These are phyloP conservation scores for Fusarium pininemorale DNA, from an alignment of 2,329 filamentous ascomycete genomes.

Conservation along the genomic window DNA sequence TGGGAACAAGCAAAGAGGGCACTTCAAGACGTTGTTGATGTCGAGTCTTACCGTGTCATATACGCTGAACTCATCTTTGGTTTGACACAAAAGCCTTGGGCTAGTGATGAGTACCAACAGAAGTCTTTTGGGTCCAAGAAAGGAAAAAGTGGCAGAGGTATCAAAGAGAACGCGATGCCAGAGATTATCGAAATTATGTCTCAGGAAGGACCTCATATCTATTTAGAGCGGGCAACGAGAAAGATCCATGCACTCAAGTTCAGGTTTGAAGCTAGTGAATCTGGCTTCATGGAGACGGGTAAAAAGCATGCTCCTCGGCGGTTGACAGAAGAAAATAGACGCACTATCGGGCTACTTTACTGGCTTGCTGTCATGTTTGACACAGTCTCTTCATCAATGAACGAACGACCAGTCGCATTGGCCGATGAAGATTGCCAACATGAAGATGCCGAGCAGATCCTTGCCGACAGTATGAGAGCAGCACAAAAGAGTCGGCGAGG, in stretches of 20 bases:
- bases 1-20: background rate
- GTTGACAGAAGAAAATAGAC: background rate
- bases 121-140: background rate
- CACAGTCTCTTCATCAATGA: background rate
- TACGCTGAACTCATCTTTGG: background rate
- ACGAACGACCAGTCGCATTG: rapidly evolving
- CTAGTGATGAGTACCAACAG: background rate
- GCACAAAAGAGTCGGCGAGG: background rate
- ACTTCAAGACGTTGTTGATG: background rate
- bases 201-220: background rate
- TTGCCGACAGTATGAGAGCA: background rate
- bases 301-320: background rate
- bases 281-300: background rate
- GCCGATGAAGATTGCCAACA: background rate
- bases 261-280: background rate
- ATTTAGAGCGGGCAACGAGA: background rate
- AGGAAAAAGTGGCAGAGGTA: background rate
- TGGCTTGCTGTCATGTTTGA: background rate
- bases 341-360: rapidly evolving
- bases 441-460: background rate
- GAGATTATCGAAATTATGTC: background rate
- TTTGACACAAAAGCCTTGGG: background rate
- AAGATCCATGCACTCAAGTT: background rate
- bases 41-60: background rate
- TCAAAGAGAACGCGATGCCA: background rate